phyloP scores from a whole-genome alignment of 306 rosid species.

The Prinsepia uniflora region DNA sequence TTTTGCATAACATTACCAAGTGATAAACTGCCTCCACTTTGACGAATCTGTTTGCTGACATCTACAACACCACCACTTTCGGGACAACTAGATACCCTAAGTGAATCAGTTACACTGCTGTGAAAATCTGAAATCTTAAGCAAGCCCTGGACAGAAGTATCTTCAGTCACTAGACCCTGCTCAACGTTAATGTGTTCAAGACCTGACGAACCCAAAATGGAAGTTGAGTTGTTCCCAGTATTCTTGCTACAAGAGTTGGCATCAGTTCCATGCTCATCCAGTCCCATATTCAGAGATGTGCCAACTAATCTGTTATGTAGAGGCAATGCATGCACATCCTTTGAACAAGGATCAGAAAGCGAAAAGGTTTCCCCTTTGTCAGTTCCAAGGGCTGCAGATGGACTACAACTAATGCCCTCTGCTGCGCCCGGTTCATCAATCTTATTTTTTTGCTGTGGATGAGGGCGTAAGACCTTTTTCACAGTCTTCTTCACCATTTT shows the following conservation, averaged over 20 bases:
- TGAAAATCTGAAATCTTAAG: conserved; percentile 22
- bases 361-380: conserved; percentile 29
- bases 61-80: conserved; percentile 35
- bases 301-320: conserved; percentile 30
- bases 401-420: conserved; percentile 17
- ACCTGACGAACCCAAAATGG: conserved; percentile 28
- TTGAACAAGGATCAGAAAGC: conserved; percentile 26
- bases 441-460: conserved; percentile 22
- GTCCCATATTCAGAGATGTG: conserved; percentile 25
- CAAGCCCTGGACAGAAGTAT: conserved; percentile 33
- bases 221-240: conserved; percentile 33
- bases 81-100: conserved; percentile 27
- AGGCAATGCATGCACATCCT: conserved; percentile 27
- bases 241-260: conserved; percentile 35
- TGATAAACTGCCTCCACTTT: conserved; percentile 31
- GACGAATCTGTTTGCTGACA: conserved; percentile 34
- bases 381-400: conserved; percentile 26
- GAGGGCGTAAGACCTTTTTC: conserved; percentile 48
- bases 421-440: conserved; percentile 25
- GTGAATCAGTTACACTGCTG: conserved; percentile 28
- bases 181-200: conserved; percentile 31
- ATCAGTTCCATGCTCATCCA: conserved; percentile 35
- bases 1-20: conserved; percentile 29
- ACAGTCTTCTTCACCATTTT: conserved; percentile 61
- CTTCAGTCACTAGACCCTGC: conserved; percentile 31